Conservation (phyloP, 192 early-diverging fungal species). For the Radiomyces spectabilis region DNA sequence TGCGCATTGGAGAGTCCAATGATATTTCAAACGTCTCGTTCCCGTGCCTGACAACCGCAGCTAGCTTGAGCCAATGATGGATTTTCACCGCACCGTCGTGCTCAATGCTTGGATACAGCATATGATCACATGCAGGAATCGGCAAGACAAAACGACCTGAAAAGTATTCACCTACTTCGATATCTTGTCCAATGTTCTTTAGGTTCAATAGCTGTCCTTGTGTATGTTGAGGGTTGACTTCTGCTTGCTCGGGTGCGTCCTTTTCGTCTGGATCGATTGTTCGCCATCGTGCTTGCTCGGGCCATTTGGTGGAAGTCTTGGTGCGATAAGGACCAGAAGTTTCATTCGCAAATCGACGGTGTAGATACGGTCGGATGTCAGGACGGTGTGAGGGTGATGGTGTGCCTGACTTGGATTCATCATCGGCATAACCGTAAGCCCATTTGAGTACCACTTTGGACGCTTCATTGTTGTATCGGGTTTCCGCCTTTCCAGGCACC, state of each 20-base stretch:
- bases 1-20: slow-evolving; percentile 11
- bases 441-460: slow-evolving; percentile 13
- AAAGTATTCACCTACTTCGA: slow-evolving; percentile 13
- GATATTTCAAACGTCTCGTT: slow-evolving; percentile 3
- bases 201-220: slow-evolving; percentile 7
- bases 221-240: background rate
- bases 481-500: background rate
- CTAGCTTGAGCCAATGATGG: slow-evolving; percentile 13
- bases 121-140: slow-evolving; percentile 12
- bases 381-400: no score
- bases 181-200: slow-evolving; percentile 9
- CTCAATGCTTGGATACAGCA: slow-evolving; percentile 14
- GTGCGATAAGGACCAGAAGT: no score
- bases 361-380: no score
- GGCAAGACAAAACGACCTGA: slow-evolving; percentile 20
- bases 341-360: no score
- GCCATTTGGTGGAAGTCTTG: no score
- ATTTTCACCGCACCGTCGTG: slow-evolving; percentile 5
- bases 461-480: background rate
- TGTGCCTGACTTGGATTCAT: background rate
- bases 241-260: background rate
- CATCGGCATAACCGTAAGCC: slow-evolving; percentile 6
- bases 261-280: background rate
- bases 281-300: background rate
- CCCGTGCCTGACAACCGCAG: background rate